Conservation (phyloP, 257 asterid genomes). For the Penstemon davidsonii region DNA sequence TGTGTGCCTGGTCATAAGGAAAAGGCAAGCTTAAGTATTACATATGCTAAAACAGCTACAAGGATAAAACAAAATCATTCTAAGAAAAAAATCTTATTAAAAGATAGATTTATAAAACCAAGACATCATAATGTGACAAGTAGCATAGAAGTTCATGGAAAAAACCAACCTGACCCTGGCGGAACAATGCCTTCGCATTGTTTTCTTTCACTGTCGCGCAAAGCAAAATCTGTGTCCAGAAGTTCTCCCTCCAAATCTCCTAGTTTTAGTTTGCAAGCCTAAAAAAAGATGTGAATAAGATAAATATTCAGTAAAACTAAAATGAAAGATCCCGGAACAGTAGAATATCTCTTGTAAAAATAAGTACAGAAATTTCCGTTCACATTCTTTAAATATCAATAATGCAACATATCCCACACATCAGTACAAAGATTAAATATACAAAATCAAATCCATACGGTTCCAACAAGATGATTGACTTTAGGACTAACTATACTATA, state of each 20-base stretch:
- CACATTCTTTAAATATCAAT: no score
- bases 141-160: slow-evolving; percentile 3
- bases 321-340: no score
- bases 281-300: background rate
- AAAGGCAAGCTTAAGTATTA: slow-evolving; percentile 24
- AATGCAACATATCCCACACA: no score
- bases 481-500: no score
- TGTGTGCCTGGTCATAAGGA: slow-evolving; percentile 57
- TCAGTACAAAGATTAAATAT: no score
- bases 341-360: no score
- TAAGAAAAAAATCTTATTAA: slow-evolving; percentile 2
- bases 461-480: no score
- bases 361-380: no score
- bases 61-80: background rate
- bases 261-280: slow-evolving; percentile 18
- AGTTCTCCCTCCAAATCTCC: slow-evolving; percentile 90
- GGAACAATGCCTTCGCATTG: slow-evolving; percentile 89
- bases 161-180: slow-evolving; percentile 85
- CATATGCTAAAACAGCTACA: slow-evolving; percentile 5
- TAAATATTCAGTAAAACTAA: no score
- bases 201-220: slow-evolving; percentile 76
- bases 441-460: no score
- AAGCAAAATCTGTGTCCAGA: slow-evolving; percentile 82
- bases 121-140: slow-evolving; percentile 1
- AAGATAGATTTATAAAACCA: background rate